Evolutionary conservation across 345 rosid genomes (phyloP), one percentile per base, ranked within the genome.

Genomic region (Anacardium occidentale): DNA sequence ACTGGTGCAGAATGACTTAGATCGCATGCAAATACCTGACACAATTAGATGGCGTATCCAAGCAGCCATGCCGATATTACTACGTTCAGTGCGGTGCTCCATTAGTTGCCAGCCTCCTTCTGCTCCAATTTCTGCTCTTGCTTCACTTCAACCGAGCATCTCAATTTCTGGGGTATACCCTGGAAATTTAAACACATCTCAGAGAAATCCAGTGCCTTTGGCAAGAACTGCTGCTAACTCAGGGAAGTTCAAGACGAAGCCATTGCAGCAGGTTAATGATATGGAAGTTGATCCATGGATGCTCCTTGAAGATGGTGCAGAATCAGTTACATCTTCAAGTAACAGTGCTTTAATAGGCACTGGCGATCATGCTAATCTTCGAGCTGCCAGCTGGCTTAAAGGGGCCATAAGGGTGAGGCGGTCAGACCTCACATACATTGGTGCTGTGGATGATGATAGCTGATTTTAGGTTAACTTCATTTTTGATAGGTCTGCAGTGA

Each of bases 341-440:
- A 77, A 80, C 76, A 68, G 81, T 10, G 74, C 89, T n/a, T 79
- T 61, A 67, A 78, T 85, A 51, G 84, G 85, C 60, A 81, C 89
- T 60, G 84, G 87, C 62, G 99, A 91, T 80, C 85, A 80, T 78
- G 76, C 85, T 56, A 92, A 92, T 84, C 89, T 89, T 75, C 83
- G 91, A 83, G 99, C 98, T 68, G 77, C 91, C 70, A 84, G 83
- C 86, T 96, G 93, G 98, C 87, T 96, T n/a, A 93, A 90, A 83
- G 99, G 98, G 54, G 87, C 98, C 42, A 83, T 91, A 62, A 87
- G 99, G 79, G 91, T 90, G 75, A 90, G 97, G 75, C 82, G 98
- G 66, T 79, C 90, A 37, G 97, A 96, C 76, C 92, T 91, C 71
- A 83, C 91, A 1, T 96, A 96, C 64, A 76, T 91, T 66, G 97